A percentile compares a stretch with the other conserved stretches of the same genome.
phyloP scores from a whole-genome alignment of 148 eudicot genomes.

The Vaccinium myrtillus region DNA sequence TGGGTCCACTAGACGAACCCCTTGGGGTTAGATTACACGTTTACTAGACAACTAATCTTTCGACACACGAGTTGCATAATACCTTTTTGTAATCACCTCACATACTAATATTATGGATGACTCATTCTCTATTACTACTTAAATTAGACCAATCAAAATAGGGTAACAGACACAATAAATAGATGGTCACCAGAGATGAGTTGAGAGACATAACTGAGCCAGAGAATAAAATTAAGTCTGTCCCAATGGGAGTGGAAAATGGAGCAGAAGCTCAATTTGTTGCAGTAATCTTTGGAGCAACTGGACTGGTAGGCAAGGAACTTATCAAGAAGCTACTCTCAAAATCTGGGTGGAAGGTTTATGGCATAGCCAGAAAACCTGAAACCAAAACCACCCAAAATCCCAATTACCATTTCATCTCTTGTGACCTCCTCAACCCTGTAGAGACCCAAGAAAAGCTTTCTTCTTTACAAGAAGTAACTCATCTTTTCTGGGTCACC shows the following conservation, averaged over 20 bases:
- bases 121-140: neutral
- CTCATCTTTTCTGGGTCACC: conserved; percentile 85
- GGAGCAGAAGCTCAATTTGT: conserved; percentile 33
- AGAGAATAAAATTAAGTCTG: conserved; percentile 13
- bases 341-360: conserved; percentile 64
- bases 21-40: no score
- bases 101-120: neutral
- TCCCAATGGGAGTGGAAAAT: conserved; percentile 27
- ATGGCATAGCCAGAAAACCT: conserved; percentile 68
- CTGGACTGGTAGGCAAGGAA: conserved; percentile 87
- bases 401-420: conserved; percentile 52
- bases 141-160: neutral
- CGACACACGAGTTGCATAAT: neutral
- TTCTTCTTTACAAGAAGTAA: conserved; percentile 52
- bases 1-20: no score
- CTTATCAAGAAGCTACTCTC: conserved; percentile 52
- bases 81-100: neutral
- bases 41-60: neutral
- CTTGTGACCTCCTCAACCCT: conserved; percentile 68
- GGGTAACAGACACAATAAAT: neutral
- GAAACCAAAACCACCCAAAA: conserved; percentile 23
- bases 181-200: conserved; percentile 6
- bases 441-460: conserved; percentile 49
- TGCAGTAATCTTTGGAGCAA: conserved; percentile 77
- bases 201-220: conserved; percentile 7